phyloP scores from a whole-genome alignment of 306 rosid species.

The Begonia masoniana region DNA sequence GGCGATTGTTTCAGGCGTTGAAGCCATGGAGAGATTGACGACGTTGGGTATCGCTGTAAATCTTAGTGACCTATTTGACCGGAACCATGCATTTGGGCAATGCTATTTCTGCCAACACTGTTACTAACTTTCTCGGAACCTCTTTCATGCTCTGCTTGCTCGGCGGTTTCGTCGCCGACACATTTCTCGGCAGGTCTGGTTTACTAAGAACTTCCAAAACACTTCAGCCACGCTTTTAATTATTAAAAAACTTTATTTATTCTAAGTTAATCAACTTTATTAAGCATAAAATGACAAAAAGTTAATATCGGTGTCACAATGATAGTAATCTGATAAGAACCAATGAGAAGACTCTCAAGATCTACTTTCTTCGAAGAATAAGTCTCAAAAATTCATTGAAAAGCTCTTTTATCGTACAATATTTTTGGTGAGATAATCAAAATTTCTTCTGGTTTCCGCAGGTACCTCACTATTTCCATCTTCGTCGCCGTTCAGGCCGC shows the following conservation, averaged over 20 bases:
- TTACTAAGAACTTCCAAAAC: background rate
- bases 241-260: no score
- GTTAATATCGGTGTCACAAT: background rate
- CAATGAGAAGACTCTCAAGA: background rate
- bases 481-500: conserved; percentile 76
- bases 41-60: conserved; percentile 53
- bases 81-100: conserved; percentile 64
- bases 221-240: no score
- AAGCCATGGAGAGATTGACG: conserved; percentile 77
- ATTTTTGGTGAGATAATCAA: no score
- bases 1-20: conserved; percentile 34
- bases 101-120: conserved; percentile 55
- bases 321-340: background rate
- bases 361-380: background rate
- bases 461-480: conserved; percentile 78
- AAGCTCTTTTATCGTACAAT: no score
- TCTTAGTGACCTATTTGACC: conserved; percentile 57
- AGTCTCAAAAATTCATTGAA: no score
- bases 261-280: background rate
- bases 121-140: conserved; percentile 77
- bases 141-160: conserved; percentile 48
- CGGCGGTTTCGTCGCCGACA: conserved; percentile 63
- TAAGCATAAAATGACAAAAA: background rate
- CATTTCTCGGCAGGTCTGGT: conserved; percentile 65
- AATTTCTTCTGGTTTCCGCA: conserved; percentile 8